Conservation (phyloP, 2,329 filamentous ascomycete genomes). For the Colletotrichum camelliae region DNA sequence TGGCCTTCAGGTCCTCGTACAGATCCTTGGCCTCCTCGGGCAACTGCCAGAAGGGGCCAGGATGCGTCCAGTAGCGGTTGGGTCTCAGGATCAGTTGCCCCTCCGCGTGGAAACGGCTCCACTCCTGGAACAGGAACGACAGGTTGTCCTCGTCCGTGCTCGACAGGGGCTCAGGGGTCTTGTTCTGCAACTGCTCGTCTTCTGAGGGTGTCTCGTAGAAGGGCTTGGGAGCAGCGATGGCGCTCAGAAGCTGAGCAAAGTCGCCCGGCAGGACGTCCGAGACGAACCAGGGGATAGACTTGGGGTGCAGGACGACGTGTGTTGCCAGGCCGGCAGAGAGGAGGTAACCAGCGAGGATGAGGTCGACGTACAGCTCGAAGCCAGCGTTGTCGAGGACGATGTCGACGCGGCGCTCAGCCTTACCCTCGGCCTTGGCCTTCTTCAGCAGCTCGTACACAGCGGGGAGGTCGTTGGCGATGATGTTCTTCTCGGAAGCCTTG, state of each 20-base stretch:
- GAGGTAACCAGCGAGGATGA: slow-evolving; percentile 90
- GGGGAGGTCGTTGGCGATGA: slow-evolving; percentile 84
- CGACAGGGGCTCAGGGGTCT: slow-evolving; percentile 65
- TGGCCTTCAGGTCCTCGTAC: slow-evolving; percentile 77
- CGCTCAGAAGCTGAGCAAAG: slow-evolving; percentile 81
- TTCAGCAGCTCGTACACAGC: slow-evolving; percentile 73
- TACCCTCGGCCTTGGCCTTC: slow-evolving; percentile 66
- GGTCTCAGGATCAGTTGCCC: slow-evolving; percentile 84
- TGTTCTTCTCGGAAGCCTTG: slow-evolving; percentile 88
- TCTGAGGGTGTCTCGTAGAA: slow-evolving; percentile 82
- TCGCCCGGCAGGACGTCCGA: slow-evolving; percentile 91
- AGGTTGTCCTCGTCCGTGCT: slow-evolving; percentile 72
- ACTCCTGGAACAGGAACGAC: slow-evolving; percentile 80
- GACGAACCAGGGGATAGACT: slow-evolving; percentile 97
- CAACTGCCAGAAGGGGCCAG: slow-evolving; percentile 87
- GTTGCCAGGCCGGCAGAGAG: slow-evolving; percentile 86
- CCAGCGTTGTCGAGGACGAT: slow-evolving; percentile 97
- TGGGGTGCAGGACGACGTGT: slow-evolving; percentile 86
- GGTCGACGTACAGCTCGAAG: slow-evolving; percentile 95
- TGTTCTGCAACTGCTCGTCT: slow-evolving; percentile 64
- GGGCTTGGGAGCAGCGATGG: slow-evolving; percentile 74
- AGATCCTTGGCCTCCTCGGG: slow-evolving; percentile 72
- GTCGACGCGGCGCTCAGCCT: slow-evolving; percentile 79
- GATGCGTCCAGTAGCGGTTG: slow-evolving; percentile 90
- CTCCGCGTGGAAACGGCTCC: slow-evolving; percentile 80